Conservation (phyloP, 208 protist species). For the Borovskyia barvae region DNA sequence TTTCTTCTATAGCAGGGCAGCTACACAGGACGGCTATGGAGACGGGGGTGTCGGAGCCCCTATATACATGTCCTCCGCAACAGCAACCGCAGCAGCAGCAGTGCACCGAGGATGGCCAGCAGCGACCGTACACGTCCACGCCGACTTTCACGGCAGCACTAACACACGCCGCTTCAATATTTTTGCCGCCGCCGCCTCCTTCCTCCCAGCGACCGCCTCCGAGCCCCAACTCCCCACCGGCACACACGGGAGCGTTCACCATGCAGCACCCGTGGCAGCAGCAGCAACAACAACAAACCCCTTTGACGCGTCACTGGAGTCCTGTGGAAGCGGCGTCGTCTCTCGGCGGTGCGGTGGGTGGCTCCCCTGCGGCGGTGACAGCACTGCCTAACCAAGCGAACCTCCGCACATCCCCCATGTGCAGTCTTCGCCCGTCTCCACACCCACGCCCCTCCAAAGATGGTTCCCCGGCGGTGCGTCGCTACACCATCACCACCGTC, state of each 20-base stretch:
- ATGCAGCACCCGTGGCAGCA: background rate
- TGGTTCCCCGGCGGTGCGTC: slow-evolving; percentile 19
- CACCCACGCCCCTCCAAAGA: slow-evolving; percentile 18
- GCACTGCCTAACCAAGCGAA: background rate
- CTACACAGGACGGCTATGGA: too few species aligned
- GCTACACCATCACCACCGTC: slow-evolving; percentile 22
- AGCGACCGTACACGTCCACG: slow-evolving; percentile 9
- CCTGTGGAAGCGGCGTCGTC: slow-evolving; percentile 2
- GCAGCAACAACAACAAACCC: background rate
- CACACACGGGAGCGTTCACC: background rate
- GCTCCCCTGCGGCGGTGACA: background rate
- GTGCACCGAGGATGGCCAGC: too few species aligned
- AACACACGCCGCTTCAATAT: background rate
- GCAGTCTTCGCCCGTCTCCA: slow-evolving; percentile 21
- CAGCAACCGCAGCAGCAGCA: slow-evolving; percentile 6
- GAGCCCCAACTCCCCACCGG: background rate
- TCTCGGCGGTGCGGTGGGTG: background rate
- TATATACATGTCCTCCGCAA: background rate
- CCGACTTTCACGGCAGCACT: slow-evolving; percentile 7
- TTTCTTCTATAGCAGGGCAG: slow-evolving; percentile 22
- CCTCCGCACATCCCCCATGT: slow-evolving; percentile 12
- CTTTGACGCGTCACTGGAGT: slow-evolving; percentile 5
- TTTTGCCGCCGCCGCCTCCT: background rate
- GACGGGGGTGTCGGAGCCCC: background rate
- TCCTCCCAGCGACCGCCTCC: too few species aligned